A percentile compares a stretch with the other conserved stretches of the same genome.
Evolutionary conservation across 78 protist species (phyloP).

Genomic region (Diacronema lutheri): DNA sequence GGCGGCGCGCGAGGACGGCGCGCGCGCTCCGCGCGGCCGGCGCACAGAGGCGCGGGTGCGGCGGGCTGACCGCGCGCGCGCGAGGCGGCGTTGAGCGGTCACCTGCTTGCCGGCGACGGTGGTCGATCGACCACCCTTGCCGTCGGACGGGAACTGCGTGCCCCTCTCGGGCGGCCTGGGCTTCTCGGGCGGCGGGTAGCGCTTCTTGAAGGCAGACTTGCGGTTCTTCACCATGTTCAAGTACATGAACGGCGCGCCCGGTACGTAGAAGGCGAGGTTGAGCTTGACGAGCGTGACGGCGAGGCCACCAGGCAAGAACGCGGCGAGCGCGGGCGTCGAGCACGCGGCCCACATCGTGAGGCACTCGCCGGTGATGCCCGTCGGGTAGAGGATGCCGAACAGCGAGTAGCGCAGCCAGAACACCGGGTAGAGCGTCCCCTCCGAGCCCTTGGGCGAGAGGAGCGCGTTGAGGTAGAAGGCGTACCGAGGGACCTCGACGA

Average conservation of each 20-base stretch:
- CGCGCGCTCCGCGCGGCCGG: no score
- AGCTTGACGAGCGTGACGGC: not conserved
- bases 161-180: not conserved
- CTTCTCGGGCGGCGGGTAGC: not conserved
- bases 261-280: not conserved
- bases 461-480: not conserved
- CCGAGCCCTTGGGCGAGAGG: not conserved
- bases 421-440: not conserved
- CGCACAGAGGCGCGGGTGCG: no score
- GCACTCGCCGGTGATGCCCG: constrained; percentile 6
- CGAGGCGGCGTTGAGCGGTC: not conserved
- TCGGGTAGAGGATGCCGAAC: constrained; percentile 14
- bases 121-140: constrained; percentile 17
- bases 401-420: constrained; percentile 18
- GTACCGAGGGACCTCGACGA: not conserved
- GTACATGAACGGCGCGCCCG: constrained; percentile 9
- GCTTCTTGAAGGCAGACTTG: constrained; percentile 7
- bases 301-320: not conserved
- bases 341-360: not conserved
- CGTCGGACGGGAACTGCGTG: constrained; percentile 31
- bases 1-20: no score
- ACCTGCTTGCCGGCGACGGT: not conserved
- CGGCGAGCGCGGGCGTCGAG: not conserved
- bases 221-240: not conserved
- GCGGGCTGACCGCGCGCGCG: not conserved